Percentiles rank a stretch among this genome's conserved stretches.
Evolutionary conservation across 768 basidiomycete genomes (phyloP).

Genomic region (Kwoniella europaea): DNA sequence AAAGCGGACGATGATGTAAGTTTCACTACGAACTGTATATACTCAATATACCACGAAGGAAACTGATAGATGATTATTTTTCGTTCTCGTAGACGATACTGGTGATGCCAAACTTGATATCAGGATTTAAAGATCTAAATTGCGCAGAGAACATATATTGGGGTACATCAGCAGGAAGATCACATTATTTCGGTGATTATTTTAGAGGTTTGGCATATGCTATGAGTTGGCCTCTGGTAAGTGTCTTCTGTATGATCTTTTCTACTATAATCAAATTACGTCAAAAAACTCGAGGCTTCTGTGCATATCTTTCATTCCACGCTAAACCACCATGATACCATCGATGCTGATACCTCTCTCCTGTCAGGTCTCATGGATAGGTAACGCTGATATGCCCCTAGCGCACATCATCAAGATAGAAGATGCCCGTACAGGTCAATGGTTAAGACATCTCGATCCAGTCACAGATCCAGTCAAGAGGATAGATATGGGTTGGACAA

Average conservation of each 20-base stretch:
- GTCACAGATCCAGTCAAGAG: slow-evolving; percentile 55
- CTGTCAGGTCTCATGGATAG: slow-evolving; percentile 57
- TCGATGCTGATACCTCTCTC: neutral
- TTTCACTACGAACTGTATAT: neutral
- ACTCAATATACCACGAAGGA: neutral
- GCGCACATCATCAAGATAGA: slow-evolving; percentile 58
- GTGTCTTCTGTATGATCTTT: slow-evolving; percentile 10
- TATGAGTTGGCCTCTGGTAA: slow-evolving; percentile 58
- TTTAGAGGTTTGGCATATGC: slow-evolving; percentile 59
- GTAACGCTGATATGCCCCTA: slow-evolving; percentile 55
- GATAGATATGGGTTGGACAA: slow-evolving; percentile 58
- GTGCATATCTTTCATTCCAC: no score
- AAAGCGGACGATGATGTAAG: slow-evolving; percentile 60
- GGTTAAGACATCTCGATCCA: slow-evolving; percentile 58
- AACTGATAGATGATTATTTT: no score
- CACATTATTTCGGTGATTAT: slow-evolving; percentile 57
- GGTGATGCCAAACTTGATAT: slow-evolving; percentile 59
- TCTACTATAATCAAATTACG: no score
- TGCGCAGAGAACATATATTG: slow-evolving; percentile 58
- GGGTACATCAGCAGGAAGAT: slow-evolving; percentile 57
- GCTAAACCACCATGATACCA: no score
- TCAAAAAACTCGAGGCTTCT: no score
- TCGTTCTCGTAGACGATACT: slow-evolving; percentile 51
- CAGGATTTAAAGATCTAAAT: slow-evolving; percentile 55
- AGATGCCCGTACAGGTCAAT: slow-evolving; percentile 58